Percentiles rank a stretch among this genome's conserved stretches.
Conservation (phyloP, 2,329 filamentous ascomycete genomes). For the Trichoderma brevicompactum region DNA sequence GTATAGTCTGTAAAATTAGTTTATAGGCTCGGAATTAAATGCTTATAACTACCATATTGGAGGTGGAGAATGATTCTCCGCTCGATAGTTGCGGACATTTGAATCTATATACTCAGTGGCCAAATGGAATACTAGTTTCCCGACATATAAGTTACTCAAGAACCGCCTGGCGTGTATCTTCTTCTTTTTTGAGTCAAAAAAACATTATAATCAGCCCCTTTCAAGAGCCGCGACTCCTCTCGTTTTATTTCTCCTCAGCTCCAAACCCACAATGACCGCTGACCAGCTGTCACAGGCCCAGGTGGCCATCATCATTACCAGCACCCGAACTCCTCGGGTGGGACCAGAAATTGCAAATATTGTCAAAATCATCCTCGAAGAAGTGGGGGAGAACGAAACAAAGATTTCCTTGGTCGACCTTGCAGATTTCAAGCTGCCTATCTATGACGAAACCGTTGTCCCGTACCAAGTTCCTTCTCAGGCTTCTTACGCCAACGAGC, state of each 20-base stretch:
- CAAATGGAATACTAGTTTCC: too few species aligned
- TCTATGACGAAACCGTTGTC: slow-evolving; percentile 6
- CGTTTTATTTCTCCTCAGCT: too few species aligned
- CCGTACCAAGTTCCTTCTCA: slow-evolving; percentile 7
- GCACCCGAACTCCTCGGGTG: slow-evolving; percentile 1
- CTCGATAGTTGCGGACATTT: not conserved
- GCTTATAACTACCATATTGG: not conserved
- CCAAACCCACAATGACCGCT: not conserved
- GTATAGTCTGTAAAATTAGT: too few species aligned
- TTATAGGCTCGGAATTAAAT: not conserved
- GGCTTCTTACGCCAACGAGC: not conserved
- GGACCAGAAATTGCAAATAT: slow-evolving; percentile 2
- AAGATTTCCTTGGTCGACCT: not conserved
- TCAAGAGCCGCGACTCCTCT: too few species aligned
- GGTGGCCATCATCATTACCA: slow-evolving; percentile 11
- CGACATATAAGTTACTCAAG: too few species aligned
- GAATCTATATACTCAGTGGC: too few species aligned
- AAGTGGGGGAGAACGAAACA: not conserved
- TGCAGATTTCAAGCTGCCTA: slow-evolving; percentile 10
- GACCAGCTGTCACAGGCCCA: not conserved
- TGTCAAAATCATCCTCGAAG: slow-evolving; percentile 9
- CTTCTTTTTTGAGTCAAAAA: too few species aligned
- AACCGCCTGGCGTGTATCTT: too few species aligned
- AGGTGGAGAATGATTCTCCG: not conserved
- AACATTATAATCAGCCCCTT: too few species aligned